phyloP scores from a whole-genome alignment of 2,329 filamentous ascomycete species.

The Tolypocladium tundrense region DNA sequence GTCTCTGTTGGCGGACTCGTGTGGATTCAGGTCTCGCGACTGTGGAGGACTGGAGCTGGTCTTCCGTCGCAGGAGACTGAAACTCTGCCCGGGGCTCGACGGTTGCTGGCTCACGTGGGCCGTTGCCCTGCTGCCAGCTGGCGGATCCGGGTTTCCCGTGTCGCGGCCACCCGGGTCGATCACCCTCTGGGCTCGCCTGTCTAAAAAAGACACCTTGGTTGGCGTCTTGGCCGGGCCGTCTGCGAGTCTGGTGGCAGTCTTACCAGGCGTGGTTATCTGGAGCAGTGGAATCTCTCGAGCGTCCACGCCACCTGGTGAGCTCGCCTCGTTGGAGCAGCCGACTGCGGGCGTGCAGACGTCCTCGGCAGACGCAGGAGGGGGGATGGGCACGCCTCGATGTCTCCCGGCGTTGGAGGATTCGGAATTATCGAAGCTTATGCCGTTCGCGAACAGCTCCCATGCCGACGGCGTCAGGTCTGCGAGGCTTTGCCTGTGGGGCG shows the following conservation, averaged over 20 bases:
- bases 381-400: neutral
- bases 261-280: neutral
- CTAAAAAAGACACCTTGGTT: constrained; percentile 25
- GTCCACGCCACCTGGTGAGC: neutral
- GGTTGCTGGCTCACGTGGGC: neutral
- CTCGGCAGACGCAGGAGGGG: neutral
- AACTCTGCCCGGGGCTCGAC: neutral
- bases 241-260: neutral
- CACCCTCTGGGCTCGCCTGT: constrained; percentile 7
- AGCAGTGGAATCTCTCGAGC: neutral
- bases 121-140: neutral
- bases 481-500: constrained; percentile 15
- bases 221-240: neutral
- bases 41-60: neutral
- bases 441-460: constrained; percentile 21
- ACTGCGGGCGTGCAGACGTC: neutral
- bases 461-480: constrained; percentile 12
- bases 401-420: constrained; percentile 2
- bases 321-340: neutral
- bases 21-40: neutral
- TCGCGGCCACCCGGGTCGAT: constrained; percentile 7
- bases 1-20: neutral
- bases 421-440: constrained; percentile 16
- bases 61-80: neutral
- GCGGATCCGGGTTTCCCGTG: neutral